Conservation (phyloP, 768 basidiomycete species). For the Collybiopsis confluens region DNA sequence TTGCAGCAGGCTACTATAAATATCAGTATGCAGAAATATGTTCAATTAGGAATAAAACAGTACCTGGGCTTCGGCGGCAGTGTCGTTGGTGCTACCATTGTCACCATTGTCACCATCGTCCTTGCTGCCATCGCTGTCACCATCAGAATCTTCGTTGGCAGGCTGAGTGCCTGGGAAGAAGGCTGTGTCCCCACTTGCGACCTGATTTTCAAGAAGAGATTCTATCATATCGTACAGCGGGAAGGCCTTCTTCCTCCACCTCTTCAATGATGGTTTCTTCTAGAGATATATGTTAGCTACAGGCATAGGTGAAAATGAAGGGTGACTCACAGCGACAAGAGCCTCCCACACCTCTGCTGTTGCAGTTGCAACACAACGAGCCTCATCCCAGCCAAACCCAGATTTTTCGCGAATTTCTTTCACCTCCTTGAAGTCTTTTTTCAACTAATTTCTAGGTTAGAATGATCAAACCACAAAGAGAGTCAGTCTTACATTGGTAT, state of each 20-base stretch:
- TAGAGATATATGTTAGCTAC: background rate
- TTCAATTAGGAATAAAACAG: no score
- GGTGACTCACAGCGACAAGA: background rate
- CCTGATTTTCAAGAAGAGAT: constrained; percentile 9
- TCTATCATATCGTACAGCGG: constrained; percentile 13
- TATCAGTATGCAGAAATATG: no score
- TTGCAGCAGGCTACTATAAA: no score
- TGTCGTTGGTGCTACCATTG: background rate
- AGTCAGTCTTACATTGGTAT: no score
- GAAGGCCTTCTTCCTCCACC: constrained; percentile 13
- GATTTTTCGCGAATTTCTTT: background rate
- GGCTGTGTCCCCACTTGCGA: constrained; percentile 14
- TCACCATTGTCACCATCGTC: no score
- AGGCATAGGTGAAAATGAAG: no score
- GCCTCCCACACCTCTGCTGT: background rate
- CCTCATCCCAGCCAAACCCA: constrained; percentile 1
- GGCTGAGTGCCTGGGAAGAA: constrained; percentile 3
- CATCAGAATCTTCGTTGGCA: background rate
- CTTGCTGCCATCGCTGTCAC: background rate
- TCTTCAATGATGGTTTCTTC: background rate
- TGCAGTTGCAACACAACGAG: background rate
- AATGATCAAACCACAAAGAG: no score
- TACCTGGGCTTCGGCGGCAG: no score
- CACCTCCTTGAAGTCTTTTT: background rate
- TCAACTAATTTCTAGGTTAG: no score